These are phyloP conservation scores for Oryza punctata DNA, from an alignment of 176 grass and related monocot genomes.

Conservation along the genomic window DNA sequence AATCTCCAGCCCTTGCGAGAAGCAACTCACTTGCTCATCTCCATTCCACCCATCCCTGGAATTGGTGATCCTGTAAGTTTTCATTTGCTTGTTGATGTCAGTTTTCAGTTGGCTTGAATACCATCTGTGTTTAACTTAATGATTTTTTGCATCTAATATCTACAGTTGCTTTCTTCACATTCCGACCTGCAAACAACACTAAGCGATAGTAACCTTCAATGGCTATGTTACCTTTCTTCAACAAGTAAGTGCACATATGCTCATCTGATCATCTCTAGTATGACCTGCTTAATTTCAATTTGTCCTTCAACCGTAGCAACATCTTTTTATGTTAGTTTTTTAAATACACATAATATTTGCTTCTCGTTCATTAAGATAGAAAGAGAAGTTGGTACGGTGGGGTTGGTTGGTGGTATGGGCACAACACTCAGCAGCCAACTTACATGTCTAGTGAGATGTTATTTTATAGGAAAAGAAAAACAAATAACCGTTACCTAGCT, in stretches of 20 bases:
- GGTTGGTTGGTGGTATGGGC: too few species aligned
- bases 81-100: neutral
- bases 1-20: conserved; percentile 42
- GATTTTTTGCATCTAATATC: conserved; percentile 26
- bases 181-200: conserved; percentile 53
- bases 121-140: neutral
- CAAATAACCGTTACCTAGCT: too few species aligned
- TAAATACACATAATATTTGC: too few species aligned
- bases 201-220: conserved; percentile 59
- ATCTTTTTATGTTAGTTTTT: too few species aligned
- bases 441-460: too few species aligned
- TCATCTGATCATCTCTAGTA: too few species aligned
- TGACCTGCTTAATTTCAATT: too few species aligned
- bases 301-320: too few species aligned
- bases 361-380: too few species aligned
- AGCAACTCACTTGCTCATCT: conserved; percentile 73
- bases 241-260: conserved; percentile 57
- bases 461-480: too few species aligned
- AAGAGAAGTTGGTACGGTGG: too few species aligned
- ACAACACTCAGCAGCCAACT: too few species aligned
- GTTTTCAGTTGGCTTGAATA: neutral
- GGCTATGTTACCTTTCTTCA: conserved; percentile 83
- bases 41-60: conserved; percentile 63
- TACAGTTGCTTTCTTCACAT: conserved; percentile 60
- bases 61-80: conserved; percentile 79